Percentiles rank a stretch among this genome's conserved stretches.
Conservation (phyloP, 2,329 filamentous ascomycete species). For the Fusarium avenaceum region DNA sequence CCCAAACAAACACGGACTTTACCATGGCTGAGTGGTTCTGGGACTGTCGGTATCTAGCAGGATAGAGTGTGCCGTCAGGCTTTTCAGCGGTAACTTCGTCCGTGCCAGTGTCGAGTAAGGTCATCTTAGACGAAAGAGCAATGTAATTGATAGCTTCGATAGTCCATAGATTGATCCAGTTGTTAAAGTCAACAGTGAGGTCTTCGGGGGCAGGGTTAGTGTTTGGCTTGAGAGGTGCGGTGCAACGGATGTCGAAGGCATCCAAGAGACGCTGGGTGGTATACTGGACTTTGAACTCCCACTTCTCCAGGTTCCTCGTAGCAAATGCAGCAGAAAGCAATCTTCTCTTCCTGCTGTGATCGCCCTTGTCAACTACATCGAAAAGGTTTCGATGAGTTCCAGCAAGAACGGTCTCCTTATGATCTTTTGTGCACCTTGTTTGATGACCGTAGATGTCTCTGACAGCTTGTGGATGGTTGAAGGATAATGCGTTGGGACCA, state of each 20-base stretch:
- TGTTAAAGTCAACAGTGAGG: too few species aligned
- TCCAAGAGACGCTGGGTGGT: slow-evolving; percentile 62
- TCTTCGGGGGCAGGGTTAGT: slow-evolving; percentile 41
- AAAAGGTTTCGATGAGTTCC: slow-evolving; percentile 66
- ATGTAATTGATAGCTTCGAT: too few species aligned
- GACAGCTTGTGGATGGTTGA: slow-evolving; percentile 39
- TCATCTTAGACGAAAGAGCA: too few species aligned
- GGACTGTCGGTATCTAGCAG: too few species aligned
- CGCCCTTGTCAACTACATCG: slow-evolving; percentile 65
- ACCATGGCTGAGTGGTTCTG: too few species aligned
- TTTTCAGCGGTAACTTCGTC: too few species aligned
- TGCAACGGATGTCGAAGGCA: slow-evolving; percentile 55
- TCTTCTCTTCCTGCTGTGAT: slow-evolving; percentile 65
- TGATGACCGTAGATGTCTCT: slow-evolving; percentile 60
- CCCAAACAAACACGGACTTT: too few species aligned
- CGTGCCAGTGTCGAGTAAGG: too few species aligned
- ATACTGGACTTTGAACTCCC: slow-evolving; percentile 70
- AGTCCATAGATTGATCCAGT: too few species aligned
- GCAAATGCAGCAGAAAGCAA: slow-evolving; percentile 65
- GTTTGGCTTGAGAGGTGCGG: slow-evolving; percentile 24
- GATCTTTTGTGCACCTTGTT: slow-evolving; percentile 64
- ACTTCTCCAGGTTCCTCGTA: slow-evolving; percentile 65
- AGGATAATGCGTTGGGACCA: slow-evolving; percentile 48
- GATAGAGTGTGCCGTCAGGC: too few species aligned
- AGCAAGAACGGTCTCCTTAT: slow-evolving; percentile 59